Evolutionary conservation across 1,284 basidiomycete genomes (phyloP), one percentile per base, ranked within the genome.

Genomic region (Malassezia japonica): DNA sequence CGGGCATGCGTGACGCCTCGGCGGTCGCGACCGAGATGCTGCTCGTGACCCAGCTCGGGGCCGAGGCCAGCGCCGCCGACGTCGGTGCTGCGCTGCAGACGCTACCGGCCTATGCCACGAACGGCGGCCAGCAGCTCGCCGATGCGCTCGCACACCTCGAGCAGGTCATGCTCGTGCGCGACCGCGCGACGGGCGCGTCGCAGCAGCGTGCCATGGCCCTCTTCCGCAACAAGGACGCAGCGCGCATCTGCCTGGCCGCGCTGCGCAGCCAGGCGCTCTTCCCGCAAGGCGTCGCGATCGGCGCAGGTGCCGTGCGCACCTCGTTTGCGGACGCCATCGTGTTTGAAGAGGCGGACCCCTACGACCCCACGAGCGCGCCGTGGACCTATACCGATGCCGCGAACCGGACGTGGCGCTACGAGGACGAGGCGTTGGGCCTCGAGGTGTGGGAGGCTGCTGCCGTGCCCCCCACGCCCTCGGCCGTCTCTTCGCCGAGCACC

Each of bases 331-430:
- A 54, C 34, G n/a, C 38, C 6, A 37, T 43, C 12, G 36, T 54
- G n/a, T 27, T 54, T 27, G 51, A 48, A n/a, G 51, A 54, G 37
- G 46, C 46, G 6, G 51, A 54, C 35, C 51, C 51, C 8, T 54
- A 42, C 38, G 51, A 54, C 41, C 51, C 51, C 0, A 54, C 51
- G 3, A 31, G 45, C 36, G 40, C 46, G 24, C 33, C 51, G 12
- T 48, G 37, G 37, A 42, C 47, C 27, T 54, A 31, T 25, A 44
- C 40, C 13, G 51, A 54, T 18, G 21, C 21, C 15, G 15, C 10
- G 3, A 33, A 39, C 10, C 27, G 39, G 13, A 32, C 31, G 16
- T 54, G 51, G 51, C 51, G 51, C 27, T 42, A 54, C 34, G 51
- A 54, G 32, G 46, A 54, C 41, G 51, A 54, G 46, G 18, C 29